These are phyloP conservation scores for Malus sieversii DNA, from an alignment of 306 rosid species.

Conservation along the genomic window DNA sequence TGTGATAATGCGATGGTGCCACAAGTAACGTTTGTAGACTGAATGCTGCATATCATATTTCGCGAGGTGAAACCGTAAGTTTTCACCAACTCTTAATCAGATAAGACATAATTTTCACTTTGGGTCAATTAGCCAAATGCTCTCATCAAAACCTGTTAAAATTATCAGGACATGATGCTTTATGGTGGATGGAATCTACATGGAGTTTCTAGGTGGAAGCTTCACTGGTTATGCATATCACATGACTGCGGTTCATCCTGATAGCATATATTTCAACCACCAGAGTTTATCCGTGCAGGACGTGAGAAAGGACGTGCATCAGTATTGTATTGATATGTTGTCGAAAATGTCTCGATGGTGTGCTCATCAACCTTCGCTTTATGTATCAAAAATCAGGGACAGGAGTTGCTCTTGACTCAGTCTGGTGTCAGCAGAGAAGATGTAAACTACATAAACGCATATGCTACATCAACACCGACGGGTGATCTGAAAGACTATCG, in stretches of 20 bases:
- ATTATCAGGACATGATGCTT: slow-evolving; percentile 68
- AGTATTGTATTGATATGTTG: too few species aligned
- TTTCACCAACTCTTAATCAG: neutral
- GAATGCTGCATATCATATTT: slow-evolving; percentile 73
- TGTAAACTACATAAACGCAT: slow-evolving; percentile 70
- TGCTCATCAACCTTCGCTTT: neutral
- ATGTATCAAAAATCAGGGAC: slow-evolving; percentile 30
- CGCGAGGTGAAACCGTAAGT: slow-evolving; percentile 75
- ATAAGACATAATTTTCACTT: neutral
- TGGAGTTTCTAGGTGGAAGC: slow-evolving; percentile 80
- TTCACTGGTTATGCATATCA: slow-evolving; percentile 62
- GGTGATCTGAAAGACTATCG: slow-evolving; percentile 64
- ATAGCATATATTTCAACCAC: slow-evolving; percentile 34
- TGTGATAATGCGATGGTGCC: slow-evolving; percentile 11
- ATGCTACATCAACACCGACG: slow-evolving; percentile 66
- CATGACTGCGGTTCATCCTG: slow-evolving; percentile 58
- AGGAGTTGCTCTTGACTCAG: slow-evolving; percentile 43
- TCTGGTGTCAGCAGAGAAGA: slow-evolving; percentile 67
- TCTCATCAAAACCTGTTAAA: neutral
- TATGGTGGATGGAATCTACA: slow-evolving; percentile 78
- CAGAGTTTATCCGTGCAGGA: too few species aligned
- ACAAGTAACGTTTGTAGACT: slow-evolving; percentile 68
- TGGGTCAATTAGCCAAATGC: neutral
- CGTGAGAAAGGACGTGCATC: too few species aligned
- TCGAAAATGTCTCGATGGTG: neutral